phyloP scores from a whole-genome alignment of 1,284 basidiomycete species.

The Kwoniella shivajii region DNA sequence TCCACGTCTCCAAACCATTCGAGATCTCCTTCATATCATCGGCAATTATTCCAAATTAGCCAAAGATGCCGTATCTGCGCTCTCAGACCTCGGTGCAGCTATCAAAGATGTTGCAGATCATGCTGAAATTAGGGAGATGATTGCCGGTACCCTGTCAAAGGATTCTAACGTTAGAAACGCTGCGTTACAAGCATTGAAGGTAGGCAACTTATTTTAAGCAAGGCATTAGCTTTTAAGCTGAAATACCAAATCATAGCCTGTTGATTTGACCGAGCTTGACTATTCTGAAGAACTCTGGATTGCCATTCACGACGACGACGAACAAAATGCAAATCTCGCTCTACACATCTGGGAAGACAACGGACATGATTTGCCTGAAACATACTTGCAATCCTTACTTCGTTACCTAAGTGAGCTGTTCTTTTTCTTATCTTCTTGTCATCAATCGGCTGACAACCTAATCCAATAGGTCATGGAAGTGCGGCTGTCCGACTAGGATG shows the following conservation, averaged over 20 bases:
- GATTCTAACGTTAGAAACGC: constrained; percentile 88
- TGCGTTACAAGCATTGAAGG: constrained; percentile 88
- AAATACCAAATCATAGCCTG: constrained; percentile 61
- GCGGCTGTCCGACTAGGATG: constrained; percentile 75
- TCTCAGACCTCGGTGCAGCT: constrained; percentile 81
- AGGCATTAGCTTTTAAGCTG: background rate
- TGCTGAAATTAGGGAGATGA: constrained; percentile 68
- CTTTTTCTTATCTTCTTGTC: background rate
- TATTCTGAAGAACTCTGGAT: constrained; percentile 91
- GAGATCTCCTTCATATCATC: constrained; percentile 74
- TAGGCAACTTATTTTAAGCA: constrained; percentile 44
- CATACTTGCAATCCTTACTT: constrained; percentile 67
- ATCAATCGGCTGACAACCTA: constrained; percentile 2
- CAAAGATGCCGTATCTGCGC: constrained; percentile 80
- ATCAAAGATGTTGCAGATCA: constrained; percentile 68
- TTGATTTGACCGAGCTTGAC: constrained; percentile 92
- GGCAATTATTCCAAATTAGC: constrained; percentile 76
- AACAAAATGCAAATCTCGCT: constrained; percentile 84
- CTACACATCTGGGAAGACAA: constrained; percentile 93
- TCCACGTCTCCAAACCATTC: constrained; percentile 71
- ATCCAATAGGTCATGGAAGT: constrained; percentile 75
- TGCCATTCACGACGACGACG: constrained; percentile 87
- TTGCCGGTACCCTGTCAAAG: constrained; percentile 77
- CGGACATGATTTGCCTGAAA: constrained; percentile 82
- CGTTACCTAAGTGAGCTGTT: constrained; percentile 66